A percentile compares a stretch with the other conserved stretches of the same genome.
Evolutionary conservation across 2,329 filamentous ascomycete species (phyloP).

Genomic region (Lachnellula cervina): DNA sequence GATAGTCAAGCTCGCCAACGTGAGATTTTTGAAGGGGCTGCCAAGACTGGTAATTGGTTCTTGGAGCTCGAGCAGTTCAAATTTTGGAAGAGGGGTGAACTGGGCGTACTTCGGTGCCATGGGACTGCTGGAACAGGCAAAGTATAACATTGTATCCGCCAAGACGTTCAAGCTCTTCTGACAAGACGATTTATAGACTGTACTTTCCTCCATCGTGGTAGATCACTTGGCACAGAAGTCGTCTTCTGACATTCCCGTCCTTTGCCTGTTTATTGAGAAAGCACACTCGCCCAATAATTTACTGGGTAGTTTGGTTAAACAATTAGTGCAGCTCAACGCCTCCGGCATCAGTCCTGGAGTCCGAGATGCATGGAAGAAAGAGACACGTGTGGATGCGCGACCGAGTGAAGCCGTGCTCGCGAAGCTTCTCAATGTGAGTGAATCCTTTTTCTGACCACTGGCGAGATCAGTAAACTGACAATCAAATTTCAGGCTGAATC

Average conservation of each 20-base stretch:
- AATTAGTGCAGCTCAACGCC: slow-evolving; percentile 24
- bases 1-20: slow-evolving; percentile 11
- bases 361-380: slow-evolving; percentile 8
- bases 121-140: slow-evolving; percentile 16
- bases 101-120: slow-evolving; percentile 11
- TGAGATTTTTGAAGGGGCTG: slow-evolving; percentile 4
- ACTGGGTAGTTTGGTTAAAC: slow-evolving; percentile 31
- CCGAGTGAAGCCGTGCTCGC: not conserved
- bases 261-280: slow-evolving; percentile 16
- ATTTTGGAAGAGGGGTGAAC: slow-evolving; percentile 13
- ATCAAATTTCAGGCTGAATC: slow-evolving; percentile 3
- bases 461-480: not conserved
- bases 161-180: not conserved
- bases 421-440: slow-evolving; percentile 2
- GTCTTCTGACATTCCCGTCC: slow-evolving; percentile 2
- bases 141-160: not conserved
- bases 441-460: too few relatives aligned
- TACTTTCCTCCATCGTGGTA: slow-evolving; percentile 12
- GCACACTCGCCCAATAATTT: slow-evolving; percentile 17
- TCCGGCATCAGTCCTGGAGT: slow-evolving; percentile 2
- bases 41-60: slow-evolving; percentile 9
- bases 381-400: not conserved
- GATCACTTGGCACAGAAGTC: slow-evolving; percentile 3
- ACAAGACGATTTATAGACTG: slow-evolving; percentile 5
- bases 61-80: slow-evolving; percentile 9